Conservation (phyloP, 2,329 filamentous ascomycete genomes). For the Acrocalymma vagum region DNA sequence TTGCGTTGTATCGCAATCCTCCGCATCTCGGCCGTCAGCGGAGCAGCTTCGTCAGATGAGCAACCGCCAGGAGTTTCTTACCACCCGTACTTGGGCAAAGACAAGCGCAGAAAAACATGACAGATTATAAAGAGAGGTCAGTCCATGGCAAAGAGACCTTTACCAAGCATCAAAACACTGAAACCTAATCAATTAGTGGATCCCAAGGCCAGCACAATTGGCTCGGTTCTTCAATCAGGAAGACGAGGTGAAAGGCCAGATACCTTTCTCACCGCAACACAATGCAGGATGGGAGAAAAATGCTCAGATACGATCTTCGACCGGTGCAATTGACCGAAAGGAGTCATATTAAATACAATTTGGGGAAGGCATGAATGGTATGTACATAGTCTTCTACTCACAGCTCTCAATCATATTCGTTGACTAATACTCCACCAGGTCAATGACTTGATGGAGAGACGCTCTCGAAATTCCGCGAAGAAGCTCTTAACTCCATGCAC, state of each 20-base stretch:
- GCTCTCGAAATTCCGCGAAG: conserved; percentile 59
- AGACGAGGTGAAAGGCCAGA: conserved; percentile 60
- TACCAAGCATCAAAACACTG: conserved; percentile 59
- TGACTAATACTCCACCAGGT: too few relatives aligned
- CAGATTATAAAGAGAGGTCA: too few relatives aligned
- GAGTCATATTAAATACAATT: conserved; percentile 72
- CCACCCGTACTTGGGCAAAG: too few relatives aligned
- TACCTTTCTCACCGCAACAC: conserved; percentile 60
- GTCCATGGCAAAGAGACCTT: conserved; percentile 64
- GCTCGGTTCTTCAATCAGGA: conserved; percentile 64
- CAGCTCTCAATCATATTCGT: background rate
- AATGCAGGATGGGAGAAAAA: conserved; percentile 71
- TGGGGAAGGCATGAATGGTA: conserved; percentile 61
- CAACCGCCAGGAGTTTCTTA: too few relatives aligned
- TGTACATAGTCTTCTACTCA: conserved; percentile 12
- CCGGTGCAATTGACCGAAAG: conserved; percentile 66
- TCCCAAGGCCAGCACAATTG: conserved; percentile 60
- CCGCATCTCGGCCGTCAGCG: background rate
- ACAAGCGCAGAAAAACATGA: too few relatives aligned
- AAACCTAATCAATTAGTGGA: conserved; percentile 63
- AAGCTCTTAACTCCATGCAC: conserved; percentile 63
- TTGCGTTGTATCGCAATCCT: too few relatives aligned
- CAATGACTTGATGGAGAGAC: conserved; percentile 60
- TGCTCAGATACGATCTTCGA: conserved; percentile 66
- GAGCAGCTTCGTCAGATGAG: conserved; percentile 59